Percentiles rank a stretch among this genome's conserved stretches.
These are phyloP conservation scores for Pseudocercospora eumusae DNA, from an alignment of 2,329 filamentous ascomycete genomes.

Conservation along the genomic window DNA sequence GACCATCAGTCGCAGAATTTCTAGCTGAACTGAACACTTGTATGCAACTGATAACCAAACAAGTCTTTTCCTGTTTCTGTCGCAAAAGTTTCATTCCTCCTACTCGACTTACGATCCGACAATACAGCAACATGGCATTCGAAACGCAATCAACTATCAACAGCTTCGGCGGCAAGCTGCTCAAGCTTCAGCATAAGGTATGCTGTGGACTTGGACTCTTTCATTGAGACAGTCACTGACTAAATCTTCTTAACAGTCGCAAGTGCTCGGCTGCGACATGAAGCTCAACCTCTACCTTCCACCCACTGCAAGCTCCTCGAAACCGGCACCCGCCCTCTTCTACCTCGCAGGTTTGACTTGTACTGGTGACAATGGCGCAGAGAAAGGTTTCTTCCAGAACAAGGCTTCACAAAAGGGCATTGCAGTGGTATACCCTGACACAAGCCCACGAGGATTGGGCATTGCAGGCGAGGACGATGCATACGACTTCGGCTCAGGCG, in stretches of 20 bases:
- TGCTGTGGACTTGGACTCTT: background rate
- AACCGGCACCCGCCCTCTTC: constrained; percentile 80
- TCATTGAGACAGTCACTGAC: constrained; percentile 4
- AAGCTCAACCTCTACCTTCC: constrained; percentile 90
- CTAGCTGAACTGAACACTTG: constrained; percentile 7
- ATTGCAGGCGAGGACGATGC: constrained; percentile 81
- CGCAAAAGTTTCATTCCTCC: background rate
- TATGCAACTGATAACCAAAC: constrained; percentile 18
- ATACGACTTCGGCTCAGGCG: constrained; percentile 90
- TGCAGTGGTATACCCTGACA: constrained; percentile 94
- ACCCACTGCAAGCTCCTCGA: constrained; percentile 61
- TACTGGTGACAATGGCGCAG: constrained; percentile 77
- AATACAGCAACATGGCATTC: constrained; percentile 67
- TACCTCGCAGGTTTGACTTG: constrained; percentile 95
- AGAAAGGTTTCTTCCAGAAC: constrained; percentile 87
- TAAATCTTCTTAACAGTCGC: constrained; percentile 54
- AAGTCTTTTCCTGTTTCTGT: constrained; percentile 1
- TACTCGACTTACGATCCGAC: background rate
- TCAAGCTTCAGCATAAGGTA: constrained; percentile 79
- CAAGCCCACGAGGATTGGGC: constrained; percentile 78
- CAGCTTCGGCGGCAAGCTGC: constrained; percentile 89
- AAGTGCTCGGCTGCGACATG: constrained; percentile 83
- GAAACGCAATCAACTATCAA: constrained; percentile 85
- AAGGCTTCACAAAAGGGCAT: constrained; percentile 77
- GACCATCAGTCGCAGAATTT: constrained; percentile 15